Conservation (phyloP, 1,284 basidiomycete species). For the Lentinula novae-zelandiae region DNA sequence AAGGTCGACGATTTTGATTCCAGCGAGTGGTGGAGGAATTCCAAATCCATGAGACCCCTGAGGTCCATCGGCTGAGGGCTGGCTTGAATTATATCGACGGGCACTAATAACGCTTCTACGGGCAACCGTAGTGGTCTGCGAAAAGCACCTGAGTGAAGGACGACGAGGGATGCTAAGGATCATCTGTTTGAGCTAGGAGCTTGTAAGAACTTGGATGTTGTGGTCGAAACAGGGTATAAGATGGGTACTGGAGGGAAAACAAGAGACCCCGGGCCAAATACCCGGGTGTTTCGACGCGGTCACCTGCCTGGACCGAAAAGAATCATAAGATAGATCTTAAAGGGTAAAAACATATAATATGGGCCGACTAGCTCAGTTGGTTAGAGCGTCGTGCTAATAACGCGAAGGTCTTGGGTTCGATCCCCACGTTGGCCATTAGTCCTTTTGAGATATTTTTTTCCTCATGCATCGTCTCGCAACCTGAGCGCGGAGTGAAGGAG, state of each 20-base stretch:
- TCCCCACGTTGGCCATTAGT: neutral
- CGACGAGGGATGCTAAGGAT: neutral
- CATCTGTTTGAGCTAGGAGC: neutral
- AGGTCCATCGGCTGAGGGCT: neutral
- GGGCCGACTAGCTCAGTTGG: neutral
- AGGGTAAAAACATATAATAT: neutral
- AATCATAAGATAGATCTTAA: too few species aligned
- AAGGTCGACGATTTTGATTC: conserved; percentile 81
- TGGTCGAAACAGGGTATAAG: neutral
- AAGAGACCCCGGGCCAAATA: too few species aligned
- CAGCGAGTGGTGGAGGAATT: conserved; percentile 75
- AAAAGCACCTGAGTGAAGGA: neutral
- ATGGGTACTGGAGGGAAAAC: neutral
- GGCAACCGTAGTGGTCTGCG: neutral
- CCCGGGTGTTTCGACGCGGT: too few species aligned
- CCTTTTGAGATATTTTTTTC: too few species aligned
- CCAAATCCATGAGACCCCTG: conserved; percentile 27
- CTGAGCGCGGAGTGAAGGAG: too few species aligned
- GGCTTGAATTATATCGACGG: neutral
- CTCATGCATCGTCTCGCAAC: too few species aligned
- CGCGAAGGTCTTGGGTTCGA: neutral
- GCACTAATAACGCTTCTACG: neutral
- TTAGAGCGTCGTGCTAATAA: neutral
- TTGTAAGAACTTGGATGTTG: too few species aligned
- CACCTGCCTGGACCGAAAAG: too few species aligned